Evolutionary conservation across 164 flowering plant species (phyloP).

Genomic region (Echeveria elegans): DNA sequence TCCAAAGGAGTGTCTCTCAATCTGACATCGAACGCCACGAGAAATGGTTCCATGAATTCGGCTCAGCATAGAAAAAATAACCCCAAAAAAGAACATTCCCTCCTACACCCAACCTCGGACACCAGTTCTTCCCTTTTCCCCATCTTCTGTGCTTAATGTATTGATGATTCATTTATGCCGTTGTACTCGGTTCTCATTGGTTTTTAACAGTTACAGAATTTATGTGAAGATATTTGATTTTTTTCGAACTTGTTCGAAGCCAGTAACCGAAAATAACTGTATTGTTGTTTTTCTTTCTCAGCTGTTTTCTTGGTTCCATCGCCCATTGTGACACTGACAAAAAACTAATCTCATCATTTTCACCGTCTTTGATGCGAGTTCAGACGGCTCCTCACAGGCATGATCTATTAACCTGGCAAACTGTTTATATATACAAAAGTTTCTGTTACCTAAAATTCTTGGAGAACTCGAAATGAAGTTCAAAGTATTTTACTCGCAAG

Average conservation of each 20-base stretch:
- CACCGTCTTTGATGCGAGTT: not conserved
- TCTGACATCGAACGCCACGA: conserved; percentile 1
- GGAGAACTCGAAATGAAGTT: not conserved
- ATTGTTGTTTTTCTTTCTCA: not conserved
- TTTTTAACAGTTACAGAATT: no score
- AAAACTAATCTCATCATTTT: not conserved
- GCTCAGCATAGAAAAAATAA: conserved; percentile 68
- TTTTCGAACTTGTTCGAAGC: not conserved
- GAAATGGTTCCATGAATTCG: conserved; percentile 30
- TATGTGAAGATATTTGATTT: not conserved
- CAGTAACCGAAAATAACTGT: not conserved
- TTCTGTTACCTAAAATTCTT: not conserved
- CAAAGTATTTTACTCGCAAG: not conserved
- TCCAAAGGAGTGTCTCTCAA: conserved; percentile 66
- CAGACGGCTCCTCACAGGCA: not conserved
- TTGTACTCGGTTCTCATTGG: not conserved
- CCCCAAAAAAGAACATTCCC: not conserved
- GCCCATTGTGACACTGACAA: not conserved
- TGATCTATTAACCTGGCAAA: not conserved
- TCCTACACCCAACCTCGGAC: not conserved
- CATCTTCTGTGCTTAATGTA: not conserved
- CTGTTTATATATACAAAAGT: not conserved
- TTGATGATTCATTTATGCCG: not conserved
- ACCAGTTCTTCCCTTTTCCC: not conserved
- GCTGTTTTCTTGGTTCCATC: not conserved